These are phyloP conservation scores for Talaromyces proteolyticus DNA, from an alignment of 495 filamentous ascomycete genomes.

Conservation along the genomic window DNA sequence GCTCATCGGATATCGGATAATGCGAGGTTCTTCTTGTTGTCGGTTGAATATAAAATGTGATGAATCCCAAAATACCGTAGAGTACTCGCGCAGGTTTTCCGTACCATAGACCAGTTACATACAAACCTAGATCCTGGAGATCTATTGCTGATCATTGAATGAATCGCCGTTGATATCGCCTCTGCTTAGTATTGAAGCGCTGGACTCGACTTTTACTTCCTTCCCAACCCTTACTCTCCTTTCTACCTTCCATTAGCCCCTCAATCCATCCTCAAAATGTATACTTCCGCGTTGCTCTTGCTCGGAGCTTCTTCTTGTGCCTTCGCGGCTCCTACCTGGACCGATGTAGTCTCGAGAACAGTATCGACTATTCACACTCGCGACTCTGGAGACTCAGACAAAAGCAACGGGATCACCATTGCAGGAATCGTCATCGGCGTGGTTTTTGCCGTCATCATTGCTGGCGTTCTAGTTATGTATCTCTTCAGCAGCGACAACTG, in stretches of 20 bases:
- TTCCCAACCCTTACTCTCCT: neutral
- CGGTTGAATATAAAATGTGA: no score
- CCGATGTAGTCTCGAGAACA: neutral
- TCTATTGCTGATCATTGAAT: neutral
- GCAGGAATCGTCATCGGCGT: neutral
- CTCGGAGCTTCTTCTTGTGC: neutral
- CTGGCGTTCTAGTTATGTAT: neutral
- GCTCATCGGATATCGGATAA: no score
- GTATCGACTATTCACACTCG: neutral
- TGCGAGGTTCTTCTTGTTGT: no score
- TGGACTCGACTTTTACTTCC: no score
- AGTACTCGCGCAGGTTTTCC: no score
- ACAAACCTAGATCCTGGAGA: neutral
- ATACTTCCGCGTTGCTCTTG: neutral
- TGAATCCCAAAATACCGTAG: no score
- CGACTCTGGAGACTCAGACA: neutral
- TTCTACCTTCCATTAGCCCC: neutral
- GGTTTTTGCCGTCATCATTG: neutral
- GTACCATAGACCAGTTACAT: no score
- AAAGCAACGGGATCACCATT: neutral
- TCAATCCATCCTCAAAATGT: neutral
- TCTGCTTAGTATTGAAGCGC: no score
- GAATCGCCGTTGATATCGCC: neutral
- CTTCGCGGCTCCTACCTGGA: neutral
- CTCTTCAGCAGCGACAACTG: slow-evolving; percentile 5